Conservation (phyloP, 148 eudicot genomes). For the Pharnaceum exiguum region DNA sequence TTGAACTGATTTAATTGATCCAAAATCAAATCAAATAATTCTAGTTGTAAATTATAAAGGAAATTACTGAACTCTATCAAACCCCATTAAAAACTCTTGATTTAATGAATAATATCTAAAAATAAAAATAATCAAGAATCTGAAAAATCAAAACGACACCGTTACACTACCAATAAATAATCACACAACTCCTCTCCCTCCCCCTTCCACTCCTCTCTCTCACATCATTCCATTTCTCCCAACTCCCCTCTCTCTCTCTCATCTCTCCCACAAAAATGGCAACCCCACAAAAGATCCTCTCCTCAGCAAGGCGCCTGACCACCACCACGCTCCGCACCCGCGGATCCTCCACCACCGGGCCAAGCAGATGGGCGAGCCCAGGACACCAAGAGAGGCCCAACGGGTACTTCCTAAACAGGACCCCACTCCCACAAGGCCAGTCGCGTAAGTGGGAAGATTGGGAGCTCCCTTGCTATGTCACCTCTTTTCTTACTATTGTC, state of each 20-base stretch:
- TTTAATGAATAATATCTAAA: no score
- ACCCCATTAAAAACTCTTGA: no score
- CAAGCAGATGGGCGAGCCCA: slow-evolving; percentile 65
- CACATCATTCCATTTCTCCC: neutral
- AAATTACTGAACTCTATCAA: no score
- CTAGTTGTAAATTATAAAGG: no score
- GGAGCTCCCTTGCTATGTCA: slow-evolving; percentile 95
- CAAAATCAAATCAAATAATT: no score
- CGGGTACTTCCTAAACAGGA: slow-evolving; percentile 75
- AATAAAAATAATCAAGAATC: no score
- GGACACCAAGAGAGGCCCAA: slow-evolving; percentile 97
- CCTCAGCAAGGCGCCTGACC: slow-evolving; percentile 46
- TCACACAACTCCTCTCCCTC: no score
- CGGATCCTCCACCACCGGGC: slow-evolving; percentile 38
- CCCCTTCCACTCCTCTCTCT: neutral
- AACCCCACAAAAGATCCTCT: slow-evolving; percentile 45
- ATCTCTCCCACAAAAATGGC: slow-evolving; percentile 25
- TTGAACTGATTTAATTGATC: no score
- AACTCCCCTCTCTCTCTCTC: slow-evolving; percentile 9
- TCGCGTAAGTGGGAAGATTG: slow-evolving; percentile 93
- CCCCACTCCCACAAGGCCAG: slow-evolving; percentile 78
- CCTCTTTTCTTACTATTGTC: slow-evolving; percentile 88
- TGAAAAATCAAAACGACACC: no score
- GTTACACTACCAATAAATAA: no score
- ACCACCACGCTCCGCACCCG: slow-evolving; percentile 52